These are phyloP conservation scores for Elsinoe arachidis DNA, from an alignment of 2,329 filamentous ascomycete species.

Conservation along the genomic window DNA sequence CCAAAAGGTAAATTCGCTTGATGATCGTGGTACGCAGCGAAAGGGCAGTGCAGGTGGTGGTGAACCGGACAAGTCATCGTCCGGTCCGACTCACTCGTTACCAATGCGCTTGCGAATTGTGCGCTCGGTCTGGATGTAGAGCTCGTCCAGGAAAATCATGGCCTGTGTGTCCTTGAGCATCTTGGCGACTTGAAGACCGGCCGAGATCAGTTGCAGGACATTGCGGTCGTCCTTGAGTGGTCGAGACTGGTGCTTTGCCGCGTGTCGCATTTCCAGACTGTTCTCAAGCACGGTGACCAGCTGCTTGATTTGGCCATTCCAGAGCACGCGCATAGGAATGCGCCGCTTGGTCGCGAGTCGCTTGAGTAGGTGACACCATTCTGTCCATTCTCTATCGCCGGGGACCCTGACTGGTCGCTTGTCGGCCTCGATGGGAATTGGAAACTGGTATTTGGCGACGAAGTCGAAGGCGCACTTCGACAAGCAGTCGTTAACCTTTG, in stretches of 20 bases:
- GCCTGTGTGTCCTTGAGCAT: constrained; percentile 76
- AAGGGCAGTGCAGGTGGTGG: not conserved
- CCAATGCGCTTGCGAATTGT: constrained; percentile 8
- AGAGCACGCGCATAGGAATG: constrained; percentile 73
- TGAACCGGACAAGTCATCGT: not conserved
- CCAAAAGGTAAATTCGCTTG: not conserved
- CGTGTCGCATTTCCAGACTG: constrained; percentile 78
- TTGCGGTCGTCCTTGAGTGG: constrained; percentile 83
- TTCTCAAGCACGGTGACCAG: constrained; percentile 83
- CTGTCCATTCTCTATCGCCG: constrained; percentile 78
- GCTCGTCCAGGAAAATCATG: constrained; percentile 71
- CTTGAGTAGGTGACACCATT: constrained; percentile 85
- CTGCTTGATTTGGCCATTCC: constrained; percentile 83
- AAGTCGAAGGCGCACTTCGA: constrained; percentile 85
- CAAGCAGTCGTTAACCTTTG: constrained; percentile 72
- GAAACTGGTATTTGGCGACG: constrained; percentile 84
- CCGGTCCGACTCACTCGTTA: not conserved
- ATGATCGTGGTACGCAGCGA: not conserved
- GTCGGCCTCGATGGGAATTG: constrained; percentile 73
- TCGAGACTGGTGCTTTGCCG: constrained; percentile 72
- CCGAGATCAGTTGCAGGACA: constrained; percentile 77
- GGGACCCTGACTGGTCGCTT: constrained; percentile 68
- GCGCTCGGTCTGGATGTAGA: constrained; percentile 71
- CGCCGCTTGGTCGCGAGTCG: constrained; percentile 76
- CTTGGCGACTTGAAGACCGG: constrained; percentile 78